Evolutionary conservation across 306 rosid genomes (phyloP), one percentile per base, ranked within the genome.

Genomic region (Rosa rugosa): DNA sequence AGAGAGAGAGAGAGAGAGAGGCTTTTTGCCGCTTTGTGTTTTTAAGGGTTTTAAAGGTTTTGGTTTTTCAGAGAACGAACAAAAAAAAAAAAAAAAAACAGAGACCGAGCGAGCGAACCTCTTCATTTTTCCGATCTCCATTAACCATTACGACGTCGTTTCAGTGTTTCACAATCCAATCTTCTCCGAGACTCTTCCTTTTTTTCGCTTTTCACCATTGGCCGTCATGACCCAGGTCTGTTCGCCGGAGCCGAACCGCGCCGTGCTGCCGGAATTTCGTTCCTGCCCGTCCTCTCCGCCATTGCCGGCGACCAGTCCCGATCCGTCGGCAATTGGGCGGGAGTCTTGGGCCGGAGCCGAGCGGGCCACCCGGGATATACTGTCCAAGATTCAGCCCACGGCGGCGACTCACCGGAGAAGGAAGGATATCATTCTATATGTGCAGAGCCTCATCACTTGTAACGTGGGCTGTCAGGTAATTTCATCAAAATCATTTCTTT

Each of bases 331-430:
- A 47, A 73, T 77, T 7, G 56, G 75, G 69, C 46, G 41, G 1
- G 87, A 84, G 17, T n/a, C 64, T 79, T 87, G 81, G 88, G 77
- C 63, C 5, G 59, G n/a, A 50, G 86, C 85, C 1, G 86, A 87
- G 76, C 53, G 22, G 54, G 59, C 72, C 8, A 22, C 68, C 38
- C 36, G 17, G 0, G 77, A 71, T 50, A 77, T 87, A 38, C 49
- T 84, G 56, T 31, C 69, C 10, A 73, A 34, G 76, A 82, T 87
- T 83, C 86, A 78, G 75, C 88, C 90, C 13, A 85, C 86, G 68
- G 64, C 40, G 68, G 80, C 53, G 20, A 62, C 87, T 20, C 76
- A 87, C 72, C 83, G 63, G 71, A 83, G 71, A 77, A 78, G 88
- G 77, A 75, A 51, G 69, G 82, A 75, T 69, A 76, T 87, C 20